Evolutionary conservation across 305 asterid species (phyloP).

Genomic region (Solanum hybrid): DNA sequence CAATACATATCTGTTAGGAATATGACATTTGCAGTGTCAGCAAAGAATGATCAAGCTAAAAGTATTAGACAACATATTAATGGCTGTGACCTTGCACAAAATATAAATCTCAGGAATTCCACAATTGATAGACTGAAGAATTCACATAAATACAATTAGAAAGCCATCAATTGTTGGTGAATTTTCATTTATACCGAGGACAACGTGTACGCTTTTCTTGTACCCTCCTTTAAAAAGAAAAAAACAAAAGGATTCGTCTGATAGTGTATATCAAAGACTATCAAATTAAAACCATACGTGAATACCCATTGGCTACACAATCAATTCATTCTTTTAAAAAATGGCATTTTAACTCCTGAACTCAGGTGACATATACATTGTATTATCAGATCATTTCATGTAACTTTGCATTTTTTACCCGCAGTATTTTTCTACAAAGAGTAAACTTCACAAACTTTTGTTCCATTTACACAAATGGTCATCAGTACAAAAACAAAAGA

Average conservation of each 20-base stretch:
- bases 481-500: not conserved
- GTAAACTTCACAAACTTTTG: not conserved
- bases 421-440: not conserved
- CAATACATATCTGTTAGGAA: slow-evolving; percentile 53
- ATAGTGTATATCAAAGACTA: not conserved
- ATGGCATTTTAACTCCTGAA: not conserved
- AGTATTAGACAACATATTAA: not conserved
- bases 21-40: slow-evolving; percentile 7
- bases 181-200: not conserved
- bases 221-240: not conserved
- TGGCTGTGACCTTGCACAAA: not conserved
- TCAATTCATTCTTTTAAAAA: not conserved
- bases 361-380: not conserved
- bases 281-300: not conserved
- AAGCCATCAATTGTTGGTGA: not conserved
- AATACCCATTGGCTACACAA: not conserved
- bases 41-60: not conserved
- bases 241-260: not conserved
- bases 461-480: not conserved
- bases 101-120: not conserved
- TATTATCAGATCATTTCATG: not conserved
- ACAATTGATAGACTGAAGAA: not conserved
- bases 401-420: not conserved
- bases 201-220: not conserved
- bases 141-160: not conserved